These are phyloP conservation scores for Saitozyma podzolica DNA, from an alignment of 768 basidiomycete species.

Conservation along the genomic window DNA sequence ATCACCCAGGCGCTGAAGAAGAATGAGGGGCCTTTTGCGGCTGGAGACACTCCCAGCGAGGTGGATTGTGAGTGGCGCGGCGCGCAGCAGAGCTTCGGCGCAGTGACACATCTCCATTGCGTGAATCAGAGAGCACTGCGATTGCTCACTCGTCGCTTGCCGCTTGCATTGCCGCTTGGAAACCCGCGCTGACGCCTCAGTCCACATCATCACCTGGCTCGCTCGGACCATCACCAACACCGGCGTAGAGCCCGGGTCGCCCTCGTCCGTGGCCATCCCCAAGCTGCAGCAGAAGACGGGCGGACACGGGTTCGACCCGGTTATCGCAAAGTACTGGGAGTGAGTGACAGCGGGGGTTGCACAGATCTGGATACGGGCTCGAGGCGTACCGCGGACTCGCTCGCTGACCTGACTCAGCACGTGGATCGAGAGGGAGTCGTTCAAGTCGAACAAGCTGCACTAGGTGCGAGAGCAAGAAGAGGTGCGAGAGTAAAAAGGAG, in stretches of 20 bases:
- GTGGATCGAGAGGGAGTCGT: slow-evolving; percentile 38
- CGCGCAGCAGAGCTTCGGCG: too few species aligned
- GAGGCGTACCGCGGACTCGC: too few species aligned
- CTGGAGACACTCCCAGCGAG: slow-evolving; percentile 34
- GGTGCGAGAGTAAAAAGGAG: neutral
- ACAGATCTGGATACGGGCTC: neutral
- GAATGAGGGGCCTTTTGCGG: slow-evolving; percentile 37
- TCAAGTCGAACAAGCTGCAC: slow-evolving; percentile 37
- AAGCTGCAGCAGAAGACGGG: slow-evolving; percentile 39
- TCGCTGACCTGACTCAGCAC: slow-evolving; percentile 18
- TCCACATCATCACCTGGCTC: slow-evolving; percentile 47
- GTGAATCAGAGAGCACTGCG: too few species aligned
- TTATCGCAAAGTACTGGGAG: slow-evolving; percentile 47
- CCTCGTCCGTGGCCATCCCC: slow-evolving; percentile 26
- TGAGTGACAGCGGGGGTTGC: slow-evolving; percentile 18
- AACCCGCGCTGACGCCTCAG: slow-evolving; percentile 15
- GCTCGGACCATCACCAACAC: slow-evolving; percentile 35
- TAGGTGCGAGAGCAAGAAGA: slow-evolving; percentile 7
- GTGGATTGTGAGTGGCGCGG: slow-evolving; percentile 36
- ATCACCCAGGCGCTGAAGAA: slow-evolving; percentile 46
- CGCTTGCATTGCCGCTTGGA: neutral
- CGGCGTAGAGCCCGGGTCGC: slow-evolving; percentile 34
- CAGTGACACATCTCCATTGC: too few species aligned
- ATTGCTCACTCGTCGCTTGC: neutral
- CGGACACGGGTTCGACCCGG: slow-evolving; percentile 40